Base-by-base conservation (phyloP, 441 rosid genomes). In the Mallotus repandus region DNA sequence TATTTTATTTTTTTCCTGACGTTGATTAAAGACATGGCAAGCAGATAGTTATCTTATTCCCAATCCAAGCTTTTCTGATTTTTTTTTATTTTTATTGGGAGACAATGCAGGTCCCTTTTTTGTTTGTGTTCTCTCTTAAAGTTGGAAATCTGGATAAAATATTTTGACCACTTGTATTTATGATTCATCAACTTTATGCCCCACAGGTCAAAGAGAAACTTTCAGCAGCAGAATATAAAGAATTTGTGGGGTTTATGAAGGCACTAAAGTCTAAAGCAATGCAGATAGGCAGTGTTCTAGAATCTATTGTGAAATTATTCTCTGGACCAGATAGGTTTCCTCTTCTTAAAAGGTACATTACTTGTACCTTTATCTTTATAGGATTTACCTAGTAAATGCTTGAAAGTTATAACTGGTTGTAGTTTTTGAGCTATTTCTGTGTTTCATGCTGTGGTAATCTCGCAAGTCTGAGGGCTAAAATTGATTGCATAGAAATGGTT, bases 171-270 rank as follows among this genome's bases (percentile, higher is more conserved):
- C 21, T 53, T 61, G n/a, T 61, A 5, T 71, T 29, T 50, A 21
- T 13, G 38, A 11, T 60, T 71, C 15, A 46, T 32, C 4, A 57
- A 48, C 67, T 73, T 9, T 72, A 41, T 53, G 54, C 54, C 69
- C 79, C 76, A 49, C 86, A 96, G 99, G 97, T 86, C n/a, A 86
- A 86, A 76, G 93, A 87, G 83, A 88, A 87, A 77, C 97, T 96
- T 65, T 87, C 76, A 78, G 65, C 91, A 66, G 72, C 87, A 68
- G 97, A 96, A 78, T 96, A 96, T 75, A 88, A 82, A 75, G 87
- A 91, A 71, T 96, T 96, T 82, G 85, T 96, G 56, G 97, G 90
- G 66, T 86, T 84, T 72, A 85, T 96, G 91, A 93, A 88, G 86
- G 97, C 94, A 70, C 78, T 90, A 84, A 96, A 90, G 86, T 91